Evolutionary conservation across 108 stramenopile species (phyloP), one percentile per base, ranked within the genome.

Genomic region (Nitzschia sp.): DNA sequence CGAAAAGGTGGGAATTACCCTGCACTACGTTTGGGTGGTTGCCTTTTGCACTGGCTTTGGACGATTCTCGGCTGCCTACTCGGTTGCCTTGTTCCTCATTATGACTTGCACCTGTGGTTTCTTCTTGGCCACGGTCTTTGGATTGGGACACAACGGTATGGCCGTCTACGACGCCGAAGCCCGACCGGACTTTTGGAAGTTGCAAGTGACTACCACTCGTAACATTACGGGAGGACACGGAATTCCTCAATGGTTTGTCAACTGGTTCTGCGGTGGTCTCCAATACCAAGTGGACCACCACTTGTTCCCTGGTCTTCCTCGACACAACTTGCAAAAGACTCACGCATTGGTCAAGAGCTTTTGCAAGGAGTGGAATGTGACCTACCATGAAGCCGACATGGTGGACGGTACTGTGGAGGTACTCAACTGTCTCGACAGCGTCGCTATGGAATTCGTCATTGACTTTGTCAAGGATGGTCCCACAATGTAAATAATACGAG

Each of bases 271-370:
- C 65, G 97, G 98, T 59, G 97, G 98, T 34, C 87, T 99, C 9
- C 96, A 98, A 66, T 98, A 96, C 56, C 99, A 99, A 81, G 97
- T 99, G 6, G 99, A 99, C 59, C 99, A 99, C 76, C 99, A 99
- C 83, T 85, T 99, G 52, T 99, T 99, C 87, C 99, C 99, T 21
- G 85, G 77, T 68, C 80, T 97, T 75, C 99, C 99, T 6, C 78
- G 98, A 53, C 96, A 98, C 89, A 97, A 97, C 80, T 74, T 97
- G 45, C 47, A 46, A 1, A 93, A 92, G 81, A 80, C 88, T 33
- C 95, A 97, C 83, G 77, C 83, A 56, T 74, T 98, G 61, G 98
- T 98, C 0, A 82, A 85, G 36, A 83, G 84, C 0, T 97, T 98
- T 78, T 98, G 97, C 92, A 97, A 97, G 89, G 92, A 97, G 63